Percentiles rank a stretch among this genome's conserved stretches.
Evolutionary conservation across 495 filamentous ascomycete species (phyloP).

Genomic region (Tetracladium setigerum): DNA sequence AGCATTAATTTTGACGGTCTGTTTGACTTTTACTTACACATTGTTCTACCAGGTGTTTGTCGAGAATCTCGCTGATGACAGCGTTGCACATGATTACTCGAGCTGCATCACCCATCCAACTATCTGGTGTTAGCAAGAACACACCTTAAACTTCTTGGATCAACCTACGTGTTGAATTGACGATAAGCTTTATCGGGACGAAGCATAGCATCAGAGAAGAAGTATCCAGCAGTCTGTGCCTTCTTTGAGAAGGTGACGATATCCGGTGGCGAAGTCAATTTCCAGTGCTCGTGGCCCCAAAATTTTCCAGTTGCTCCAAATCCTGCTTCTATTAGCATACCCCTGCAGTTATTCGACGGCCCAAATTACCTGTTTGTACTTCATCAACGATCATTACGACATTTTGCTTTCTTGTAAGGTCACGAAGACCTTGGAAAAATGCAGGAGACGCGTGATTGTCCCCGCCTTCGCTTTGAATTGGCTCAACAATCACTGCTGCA

Average conservation of each 20-base stretch:
- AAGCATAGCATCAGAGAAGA: conserved; percentile 74
- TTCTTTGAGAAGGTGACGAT: conserved; percentile 98
- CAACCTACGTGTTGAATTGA: conserved; percentile 74
- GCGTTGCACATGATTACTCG: conserved; percentile 80
- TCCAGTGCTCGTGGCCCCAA: conserved; percentile 98
- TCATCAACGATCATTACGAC: conserved; percentile 93
- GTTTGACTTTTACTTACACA: too few species aligned
- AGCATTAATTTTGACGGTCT: conserved; percentile 26
- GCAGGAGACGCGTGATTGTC: conserved; percentile 91
- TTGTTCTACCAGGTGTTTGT: conserved; percentile 12
- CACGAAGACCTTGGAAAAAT: conserved; percentile 84
- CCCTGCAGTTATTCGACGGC: not conserved
- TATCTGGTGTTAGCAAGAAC: not conserved
- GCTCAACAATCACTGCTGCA: conserved; percentile 81
- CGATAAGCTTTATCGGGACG: conserved; percentile 92
- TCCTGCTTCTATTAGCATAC: too few species aligned
- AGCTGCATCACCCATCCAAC: conserved; percentile 92
- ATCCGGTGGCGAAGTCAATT: conserved; percentile 72
- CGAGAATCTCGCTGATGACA: conserved; percentile 73
- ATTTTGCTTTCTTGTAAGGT: conserved; percentile 71
- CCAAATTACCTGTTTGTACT: conserved; percentile 75
- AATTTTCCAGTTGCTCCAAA: conserved; percentile 87
- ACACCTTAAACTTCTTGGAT: not conserved
- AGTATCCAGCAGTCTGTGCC: conserved; percentile 96
- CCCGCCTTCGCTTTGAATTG: conserved; percentile 92